These are phyloP conservation scores for Pyronema domesticum DNA, from an alignment of 495 filamentous ascomycete genomes.

Conservation along the genomic window DNA sequence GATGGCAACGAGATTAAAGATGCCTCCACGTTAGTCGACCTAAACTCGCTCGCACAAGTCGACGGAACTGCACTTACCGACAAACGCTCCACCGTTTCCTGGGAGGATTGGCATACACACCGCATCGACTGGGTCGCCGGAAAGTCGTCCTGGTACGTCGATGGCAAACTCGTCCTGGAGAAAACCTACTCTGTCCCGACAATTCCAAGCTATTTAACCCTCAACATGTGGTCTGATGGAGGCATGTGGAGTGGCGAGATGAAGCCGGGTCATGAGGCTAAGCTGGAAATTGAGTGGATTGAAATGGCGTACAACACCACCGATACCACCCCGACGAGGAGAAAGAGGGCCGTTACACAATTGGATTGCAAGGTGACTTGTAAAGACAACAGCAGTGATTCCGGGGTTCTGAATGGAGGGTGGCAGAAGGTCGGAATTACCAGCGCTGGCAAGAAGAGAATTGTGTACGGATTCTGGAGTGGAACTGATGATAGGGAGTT, in stretches of 20 bases:
- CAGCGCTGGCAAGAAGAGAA: too few species aligned
- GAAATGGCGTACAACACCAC: conserved; percentile 51
- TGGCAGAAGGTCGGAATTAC: too few species aligned
- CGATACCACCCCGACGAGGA: conserved; percentile 9
- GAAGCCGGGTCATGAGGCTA: conserved; percentile 38
- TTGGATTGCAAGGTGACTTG: neutral
- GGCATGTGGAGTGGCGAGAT: conserved; percentile 59
- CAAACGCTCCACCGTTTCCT: conserved; percentile 4
- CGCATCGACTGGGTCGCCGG: conserved; percentile 52
- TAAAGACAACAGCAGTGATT: neutral
- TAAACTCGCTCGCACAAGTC: conserved; percentile 1
- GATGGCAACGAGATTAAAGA: conserved; percentile 30
- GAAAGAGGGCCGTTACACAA: neutral
- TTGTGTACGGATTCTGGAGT: neutral
- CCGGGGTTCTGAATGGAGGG: too few species aligned
- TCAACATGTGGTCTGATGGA: conserved; percentile 66
- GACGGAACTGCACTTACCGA: conserved; percentile 6
- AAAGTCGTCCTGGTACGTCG: conserved; percentile 48
- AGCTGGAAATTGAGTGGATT: conserved; percentile 56
- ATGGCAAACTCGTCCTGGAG: conserved; percentile 37
- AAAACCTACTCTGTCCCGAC: conserved; percentile 47
- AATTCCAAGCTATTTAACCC: conserved; percentile 39
- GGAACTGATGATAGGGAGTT: neutral
- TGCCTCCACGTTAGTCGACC: conserved; percentile 25
- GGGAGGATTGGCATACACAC: conserved; percentile 44